Evolutionary conservation across 305 asterid genomes (phyloP), one percentile per base, ranked within the genome.

Genomic region (Nicotiana rustica): DNA sequence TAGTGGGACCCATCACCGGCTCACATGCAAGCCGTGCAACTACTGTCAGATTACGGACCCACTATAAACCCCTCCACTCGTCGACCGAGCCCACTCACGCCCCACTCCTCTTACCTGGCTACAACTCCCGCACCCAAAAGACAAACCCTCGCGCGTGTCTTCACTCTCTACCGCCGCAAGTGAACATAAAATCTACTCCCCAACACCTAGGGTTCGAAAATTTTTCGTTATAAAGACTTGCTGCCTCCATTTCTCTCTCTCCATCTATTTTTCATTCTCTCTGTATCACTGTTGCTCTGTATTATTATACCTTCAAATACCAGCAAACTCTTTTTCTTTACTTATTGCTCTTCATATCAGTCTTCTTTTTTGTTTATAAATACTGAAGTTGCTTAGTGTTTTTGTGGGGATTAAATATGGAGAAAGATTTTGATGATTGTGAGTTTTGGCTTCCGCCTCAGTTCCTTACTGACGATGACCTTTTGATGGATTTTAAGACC

Each of bases 1-100:
- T 31, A 8, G 13, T 13, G 89, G 90, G 81, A 44, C 17, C 89
- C 88, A 79, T 31, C 66, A 9, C 70, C 80, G 85, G 82, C 80
- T 91, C 93, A 90, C 94, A 91, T 86, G 93, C 85, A 85, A 86
- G 88, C 84, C 90, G 90, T 84, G 92, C 89, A 92, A 87, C 83
- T 52, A 77, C 86, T 86, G 93, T 90, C 94, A 91, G 93, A 62
- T 68, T 15, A 18, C 71, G 89, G 79, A 62, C 92, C 92, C 91
- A 87, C 91, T 76, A 77, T 78, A 68, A 80, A 81, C 86, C 88
- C 88, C 68, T 79, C 81, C 67, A 78, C 85, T 77, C 57, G 80
- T 86, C 73, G 67, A 82, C 82, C 87, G 86, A 78, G 80, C 90
- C 86, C 14, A 13, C 6, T 4, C 85, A 83, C 18, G 77, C 84